These are phyloP conservation scores for Aspergillus brunneoviolaceus DNA, from an alignment of 2,329 filamentous ascomycete genomes.

Conservation along the genomic window DNA sequence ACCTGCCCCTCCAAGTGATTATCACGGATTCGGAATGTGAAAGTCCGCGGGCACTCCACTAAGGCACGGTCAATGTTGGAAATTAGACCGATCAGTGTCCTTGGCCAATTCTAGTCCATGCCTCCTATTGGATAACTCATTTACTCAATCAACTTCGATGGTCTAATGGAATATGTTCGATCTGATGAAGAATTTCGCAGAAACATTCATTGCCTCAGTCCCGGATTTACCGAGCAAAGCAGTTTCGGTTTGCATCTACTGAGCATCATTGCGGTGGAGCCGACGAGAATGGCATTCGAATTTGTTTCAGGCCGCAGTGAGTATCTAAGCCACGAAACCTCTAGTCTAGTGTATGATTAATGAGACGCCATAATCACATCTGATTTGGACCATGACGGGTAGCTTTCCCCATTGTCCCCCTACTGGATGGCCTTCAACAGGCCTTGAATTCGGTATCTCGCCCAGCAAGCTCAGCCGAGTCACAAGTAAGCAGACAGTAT, in stretches of 20 bases:
- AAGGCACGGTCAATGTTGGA: not conserved
- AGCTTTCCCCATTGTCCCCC: too few species aligned
- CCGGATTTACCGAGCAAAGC: not conserved
- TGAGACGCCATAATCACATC: too few species aligned
- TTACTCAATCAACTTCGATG: not conserved
- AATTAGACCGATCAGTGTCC: not conserved
- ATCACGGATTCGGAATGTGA: not conserved
- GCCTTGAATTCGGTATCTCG: not conserved
- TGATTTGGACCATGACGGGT: too few species aligned
- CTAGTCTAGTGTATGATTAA: not conserved
- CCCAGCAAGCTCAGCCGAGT: not conserved
- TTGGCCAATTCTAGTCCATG: not conserved
- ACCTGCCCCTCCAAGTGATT: not conserved
- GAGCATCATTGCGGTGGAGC: not conserved
- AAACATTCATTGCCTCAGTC: not conserved
- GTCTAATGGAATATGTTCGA: not conserved
- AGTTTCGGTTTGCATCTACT: not conserved
- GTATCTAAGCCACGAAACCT: not conserved
- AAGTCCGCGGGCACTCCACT: not conserved
- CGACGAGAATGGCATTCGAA: not conserved
- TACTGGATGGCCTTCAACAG: not conserved
- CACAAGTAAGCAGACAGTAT: not conserved
- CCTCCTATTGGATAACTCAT: not conserved
- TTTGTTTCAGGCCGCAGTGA: not conserved
- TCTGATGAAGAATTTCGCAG: not conserved